Evolutionary conservation across 75 land plant species (phyloP).

Genomic region (Cunninghamia lanceolata): DNA sequence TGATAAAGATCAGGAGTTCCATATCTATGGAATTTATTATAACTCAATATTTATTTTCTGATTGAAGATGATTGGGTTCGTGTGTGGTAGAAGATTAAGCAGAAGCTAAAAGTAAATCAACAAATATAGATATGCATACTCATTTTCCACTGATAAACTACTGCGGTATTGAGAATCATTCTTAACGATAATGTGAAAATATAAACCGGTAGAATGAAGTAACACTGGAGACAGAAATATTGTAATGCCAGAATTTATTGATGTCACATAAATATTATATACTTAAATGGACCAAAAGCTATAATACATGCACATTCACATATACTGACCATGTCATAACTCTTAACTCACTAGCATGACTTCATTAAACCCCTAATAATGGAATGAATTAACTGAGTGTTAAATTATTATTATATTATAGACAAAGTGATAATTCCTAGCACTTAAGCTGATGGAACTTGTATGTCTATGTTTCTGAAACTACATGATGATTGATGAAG

Average conservation of each 20-base stretch:
- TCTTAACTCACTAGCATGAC: too few relatives aligned
- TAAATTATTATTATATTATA: too few relatives aligned
- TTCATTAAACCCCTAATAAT: too few relatives aligned
- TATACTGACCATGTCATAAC: too few relatives aligned
- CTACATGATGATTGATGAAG: background rate
- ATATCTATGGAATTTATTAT: background rate
- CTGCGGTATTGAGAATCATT: background rate
- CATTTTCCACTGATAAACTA: background rate
- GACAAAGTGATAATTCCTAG: too few relatives aligned
- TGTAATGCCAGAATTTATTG: too few relatives aligned
- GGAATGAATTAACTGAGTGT: too few relatives aligned
- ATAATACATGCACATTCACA: too few relatives aligned
- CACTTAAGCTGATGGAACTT: too few relatives aligned
- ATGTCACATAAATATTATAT: too few relatives aligned
- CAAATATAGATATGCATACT: background rate
- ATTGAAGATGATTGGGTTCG: background rate
- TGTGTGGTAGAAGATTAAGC: background rate
- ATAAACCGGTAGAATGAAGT: background rate
- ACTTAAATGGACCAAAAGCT: too few relatives aligned
- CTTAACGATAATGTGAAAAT: background rate
- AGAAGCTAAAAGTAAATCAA: background rate
- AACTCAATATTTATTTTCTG: background rate
- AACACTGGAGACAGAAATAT: too few relatives aligned
- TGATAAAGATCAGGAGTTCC: background rate
- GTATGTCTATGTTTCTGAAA: background rate